Base-by-base conservation (phyloP, 306 rosid species). In the Trifolium dubium region DNA sequence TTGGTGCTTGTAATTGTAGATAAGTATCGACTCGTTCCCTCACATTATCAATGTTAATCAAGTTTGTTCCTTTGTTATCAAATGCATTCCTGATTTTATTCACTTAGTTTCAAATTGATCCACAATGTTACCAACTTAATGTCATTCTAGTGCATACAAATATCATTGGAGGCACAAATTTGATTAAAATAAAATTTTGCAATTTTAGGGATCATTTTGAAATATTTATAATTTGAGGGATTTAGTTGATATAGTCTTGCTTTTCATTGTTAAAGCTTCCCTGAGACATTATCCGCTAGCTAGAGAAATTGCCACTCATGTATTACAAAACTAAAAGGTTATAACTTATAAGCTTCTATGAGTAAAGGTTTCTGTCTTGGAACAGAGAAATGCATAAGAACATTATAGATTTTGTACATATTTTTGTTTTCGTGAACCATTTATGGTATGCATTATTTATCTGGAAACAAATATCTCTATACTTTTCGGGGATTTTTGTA, bases 311-410 rank as follows among this genome's bases (percentile, higher is more conserved):
- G 13, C 11, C 5, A 53, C 59, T 18, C 54, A 49, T 14, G 40
- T 51, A 51, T 69, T 34, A 11, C 65, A 34, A 34, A 10, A 59
- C 69, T 56, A 32, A 4, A 53, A 51, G 29, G 46, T 44, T 37
- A 14, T 61, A 10, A 71, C 37, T 35, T 35, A 15, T 51, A 10
- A 71, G 39, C 41, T 80, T 43, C 37, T 37, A 56, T 32, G 55
- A 55, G 77, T 56, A 50, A 59, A 69, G 44, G 41, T 62, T 53
- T 80, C 76, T 53, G 37, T 81, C 55, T 10, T 37, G 75, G 60
- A 58, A 58, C 40, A 60, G 55, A 53, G 62, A 80, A 71, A 71
- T 65, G 74, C 75, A 59, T n/a, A 17, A 44, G 44, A 37, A 72
- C 64, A 62, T 65, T 49, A 50, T 30, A 73, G 43, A 64, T 75